Conservation (phyloP, 2,329 filamentous ascomycete genomes). For the Aspergillus aculeatinus region DNA sequence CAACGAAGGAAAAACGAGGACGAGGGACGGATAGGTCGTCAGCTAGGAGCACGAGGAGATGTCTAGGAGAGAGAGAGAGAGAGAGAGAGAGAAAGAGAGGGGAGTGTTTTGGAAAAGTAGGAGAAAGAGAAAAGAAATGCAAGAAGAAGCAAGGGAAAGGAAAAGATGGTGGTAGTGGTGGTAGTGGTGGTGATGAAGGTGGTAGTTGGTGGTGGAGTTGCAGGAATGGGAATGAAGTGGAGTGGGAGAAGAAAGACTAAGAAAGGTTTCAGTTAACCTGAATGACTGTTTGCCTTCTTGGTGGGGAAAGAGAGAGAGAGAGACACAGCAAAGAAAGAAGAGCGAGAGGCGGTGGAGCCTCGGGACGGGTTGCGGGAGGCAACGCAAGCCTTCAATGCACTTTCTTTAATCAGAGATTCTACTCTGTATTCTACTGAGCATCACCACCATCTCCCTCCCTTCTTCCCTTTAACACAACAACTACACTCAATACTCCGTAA, state of each 20-base stretch:
- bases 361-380: slow-evolving; percentile 37
- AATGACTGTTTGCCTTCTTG: neutral
- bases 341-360: slow-evolving; percentile 34
- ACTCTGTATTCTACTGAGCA: too few species aligned
- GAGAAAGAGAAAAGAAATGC: slow-evolving; percentile 5
- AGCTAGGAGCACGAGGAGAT: slow-evolving; percentile 15
- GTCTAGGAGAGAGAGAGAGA: slow-evolving; percentile 5
- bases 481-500: neutral
- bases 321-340: slow-evolving; percentile 14
- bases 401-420: neutral
- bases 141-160: slow-evolving; percentile 13
- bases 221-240: slow-evolving; percentile 2
- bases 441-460: neutral
- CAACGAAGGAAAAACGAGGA: slow-evolving; percentile 2
- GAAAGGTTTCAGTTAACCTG: neutral
- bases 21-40: slow-evolving; percentile 10
- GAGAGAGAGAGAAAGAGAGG: neutral
- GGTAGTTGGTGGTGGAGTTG: slow-evolving; percentile 2
- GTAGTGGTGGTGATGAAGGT: too few species aligned
- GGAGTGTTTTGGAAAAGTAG: too few species aligned
- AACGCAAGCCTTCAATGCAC: slow-evolving; percentile 25
- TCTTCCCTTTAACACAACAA: slow-evolving; percentile 3
- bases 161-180: too few species aligned
- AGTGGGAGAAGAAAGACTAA: slow-evolving; percentile 13
- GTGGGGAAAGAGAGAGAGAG: slow-evolving; percentile 8